These are phyloP conservation scores for Phylloporus sp. DNA, from an alignment of 768 basidiomycete species.

Conservation along the genomic window DNA sequence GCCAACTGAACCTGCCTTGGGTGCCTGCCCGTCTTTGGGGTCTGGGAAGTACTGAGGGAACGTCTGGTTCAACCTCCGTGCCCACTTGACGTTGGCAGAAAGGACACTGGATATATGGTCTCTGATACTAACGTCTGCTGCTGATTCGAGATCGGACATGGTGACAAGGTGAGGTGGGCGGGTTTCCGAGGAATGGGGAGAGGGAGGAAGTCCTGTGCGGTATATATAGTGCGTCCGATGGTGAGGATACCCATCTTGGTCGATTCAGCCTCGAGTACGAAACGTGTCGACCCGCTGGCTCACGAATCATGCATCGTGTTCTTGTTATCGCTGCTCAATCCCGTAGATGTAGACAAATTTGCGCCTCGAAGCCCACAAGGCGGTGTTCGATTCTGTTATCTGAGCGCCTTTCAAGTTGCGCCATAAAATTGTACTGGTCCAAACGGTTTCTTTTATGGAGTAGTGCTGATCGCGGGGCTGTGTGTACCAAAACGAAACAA, in stretches of 20 bases:
- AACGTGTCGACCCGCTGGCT: not conserved
- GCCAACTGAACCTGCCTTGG: conserved; percentile 15
- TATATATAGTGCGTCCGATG: not conserved
- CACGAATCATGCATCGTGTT: not conserved
- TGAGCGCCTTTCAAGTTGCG: not conserved
- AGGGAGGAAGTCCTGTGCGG: not conserved
- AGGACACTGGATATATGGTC: conserved; percentile 2
- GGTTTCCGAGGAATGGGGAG: not conserved
- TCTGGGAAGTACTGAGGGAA: conserved; percentile 22
- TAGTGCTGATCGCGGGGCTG: not conserved
- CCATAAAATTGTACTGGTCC: not conserved
- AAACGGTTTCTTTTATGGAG: not conserved
- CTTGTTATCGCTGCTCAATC: not conserved
- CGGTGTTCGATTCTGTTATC: not conserved
- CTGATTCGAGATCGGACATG: not conserved
- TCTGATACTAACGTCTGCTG: no score
- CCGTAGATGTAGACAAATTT: not conserved
- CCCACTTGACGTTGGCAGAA: conserved; percentile 17
- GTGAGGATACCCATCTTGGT: not conserved
- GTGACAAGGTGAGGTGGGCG: not conserved
- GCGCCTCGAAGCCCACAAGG: not conserved
- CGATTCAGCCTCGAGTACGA: not conserved
- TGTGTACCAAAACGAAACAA: not conserved
- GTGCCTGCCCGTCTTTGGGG: conserved; percentile 5
- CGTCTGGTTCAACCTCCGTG: conserved; percentile 16